A percentile compares a stretch with the other conserved stretches of the same genome.
phyloP scores from a whole-genome alignment of 768 basidiomycete species.

The Mycena epipterygia region DNA sequence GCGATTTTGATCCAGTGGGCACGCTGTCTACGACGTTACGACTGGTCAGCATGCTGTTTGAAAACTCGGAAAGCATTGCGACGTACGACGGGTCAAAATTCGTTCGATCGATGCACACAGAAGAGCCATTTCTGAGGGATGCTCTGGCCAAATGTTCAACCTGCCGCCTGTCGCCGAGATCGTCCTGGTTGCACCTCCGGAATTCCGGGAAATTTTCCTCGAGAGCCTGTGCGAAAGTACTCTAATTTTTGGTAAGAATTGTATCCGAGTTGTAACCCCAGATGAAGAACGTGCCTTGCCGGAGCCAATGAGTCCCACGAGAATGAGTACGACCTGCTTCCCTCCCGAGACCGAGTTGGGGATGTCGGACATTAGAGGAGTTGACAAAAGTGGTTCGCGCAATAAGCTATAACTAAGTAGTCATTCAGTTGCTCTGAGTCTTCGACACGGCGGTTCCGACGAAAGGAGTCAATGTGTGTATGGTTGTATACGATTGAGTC shows the following conservation, averaged over 20 bases:
- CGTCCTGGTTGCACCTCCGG: conserved; percentile 84
- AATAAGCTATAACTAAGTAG: not conserved
- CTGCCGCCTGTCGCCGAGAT: conserved; percentile 74
- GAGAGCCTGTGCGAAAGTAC: conserved; percentile 82
- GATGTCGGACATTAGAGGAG: conserved; percentile 1
- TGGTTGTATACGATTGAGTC: too few species aligned
- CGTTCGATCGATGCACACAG: conserved; percentile 85
- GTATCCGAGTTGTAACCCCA: not conserved
- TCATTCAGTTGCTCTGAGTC: too few species aligned
- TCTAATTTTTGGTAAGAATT: conserved; percentile 36
- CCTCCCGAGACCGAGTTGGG: conserved; percentile 30
- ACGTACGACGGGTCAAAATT: conserved; percentile 79
- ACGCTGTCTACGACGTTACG: conserved; percentile 68
- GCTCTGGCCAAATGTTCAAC: conserved; percentile 73
- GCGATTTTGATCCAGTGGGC: conserved; percentile 84
- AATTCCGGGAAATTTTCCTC: conserved; percentile 72
- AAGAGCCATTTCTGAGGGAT: conserved; percentile 68
- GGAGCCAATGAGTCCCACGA: conserved; percentile 81
- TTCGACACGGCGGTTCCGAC: too few species aligned
- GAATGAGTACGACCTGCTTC: conserved; percentile 71
- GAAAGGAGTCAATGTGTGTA: too few species aligned
- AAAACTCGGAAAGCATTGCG: not conserved
- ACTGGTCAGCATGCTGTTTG: not conserved
- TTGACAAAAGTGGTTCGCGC: not conserved
- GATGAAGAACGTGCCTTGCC: conserved; percentile 58